Evolutionary conservation across 768 basidiomycete genomes (phyloP), one percentile per base, ranked within the genome.

Genomic region (Mycena haematopus): DNA sequence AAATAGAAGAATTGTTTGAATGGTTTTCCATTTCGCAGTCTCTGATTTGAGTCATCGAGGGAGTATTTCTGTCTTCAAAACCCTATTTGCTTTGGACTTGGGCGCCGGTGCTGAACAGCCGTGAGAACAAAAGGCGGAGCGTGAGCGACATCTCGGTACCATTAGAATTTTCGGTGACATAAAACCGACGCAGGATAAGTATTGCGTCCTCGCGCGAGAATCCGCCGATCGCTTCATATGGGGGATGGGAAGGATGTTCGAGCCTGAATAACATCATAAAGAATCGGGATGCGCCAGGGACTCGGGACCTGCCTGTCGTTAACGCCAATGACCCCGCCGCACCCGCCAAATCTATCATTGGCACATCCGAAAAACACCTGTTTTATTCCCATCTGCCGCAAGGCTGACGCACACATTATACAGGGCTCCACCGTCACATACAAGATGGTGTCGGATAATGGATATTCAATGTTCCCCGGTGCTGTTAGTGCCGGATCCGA

Each of bases 351-450:
- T 62, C 95, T 84, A 65, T 97, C 96, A 74, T 99, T 99, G 22
- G 85, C 91, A 74, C 95, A 96, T 2, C 97, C 97, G 73, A 93
- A 99, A 63, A 87, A 91, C 7, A 98, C 96, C 66, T 90, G 83
- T 60, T 87, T 88, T 69, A 99, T 93, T 17, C 96, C 96, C 65
- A 96, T 76, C 76, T 99, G 97, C 56, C 96, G 85, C 35, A 99
- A 83, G 13, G 96, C 97, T 24, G 93, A 95, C 14, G 95, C 94
- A 68, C 97, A 99, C 97, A 99, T 99, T 74, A 99, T 95, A 76
- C 97, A 99, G 0, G 96, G 97, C 76, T 99, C 96, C 56, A 99
- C 97, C 6, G 97, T 99, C 54, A 99, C 97, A 74, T 99, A 99
- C 29, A 99, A 86, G 2, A 87, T 92, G 22, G 93, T 96, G 11